Conservation (phyloP, 169 alveolate species). For the Eimeria brunetti region DNA sequence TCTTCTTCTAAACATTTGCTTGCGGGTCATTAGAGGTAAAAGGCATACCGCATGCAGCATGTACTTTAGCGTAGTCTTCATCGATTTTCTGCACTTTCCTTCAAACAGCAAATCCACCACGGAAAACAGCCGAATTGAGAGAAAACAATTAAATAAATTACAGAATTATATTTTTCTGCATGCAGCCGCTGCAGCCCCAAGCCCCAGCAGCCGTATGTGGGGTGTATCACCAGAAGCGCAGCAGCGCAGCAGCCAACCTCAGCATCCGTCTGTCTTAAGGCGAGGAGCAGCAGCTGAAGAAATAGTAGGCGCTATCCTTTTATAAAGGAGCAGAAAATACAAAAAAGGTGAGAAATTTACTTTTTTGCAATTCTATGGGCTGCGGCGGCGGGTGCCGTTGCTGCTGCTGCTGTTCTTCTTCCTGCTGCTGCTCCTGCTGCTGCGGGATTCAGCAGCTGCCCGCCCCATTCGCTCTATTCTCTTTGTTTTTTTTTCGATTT, state of each 20-base stretch:
- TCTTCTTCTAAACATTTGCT: no score
- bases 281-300: background rate
- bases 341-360: background rate
- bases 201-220: background rate
- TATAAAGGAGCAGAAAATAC: background rate
- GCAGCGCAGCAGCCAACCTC: background rate
- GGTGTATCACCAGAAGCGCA: background rate
- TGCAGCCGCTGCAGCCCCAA: background rate
- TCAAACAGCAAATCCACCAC: background rate
- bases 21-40: no score
- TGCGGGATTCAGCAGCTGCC: background rate
- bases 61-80: no score
- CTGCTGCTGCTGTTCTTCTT: background rate
- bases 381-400: background rate
- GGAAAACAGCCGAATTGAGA: background rate
- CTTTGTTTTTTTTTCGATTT: background rate
- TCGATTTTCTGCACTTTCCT: no score
- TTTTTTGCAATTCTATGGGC: background rate
- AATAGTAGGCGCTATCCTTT: conserved; percentile 18
- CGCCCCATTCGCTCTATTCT: background rate
- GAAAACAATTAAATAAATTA: background rate
- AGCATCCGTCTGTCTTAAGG: background rate
- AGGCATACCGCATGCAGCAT: no score
- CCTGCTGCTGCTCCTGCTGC: no score
- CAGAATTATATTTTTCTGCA: background rate